phyloP scores from a whole-genome alignment of 2,329 filamentous ascomycete species.

The Calonectria crousiana region DNA sequence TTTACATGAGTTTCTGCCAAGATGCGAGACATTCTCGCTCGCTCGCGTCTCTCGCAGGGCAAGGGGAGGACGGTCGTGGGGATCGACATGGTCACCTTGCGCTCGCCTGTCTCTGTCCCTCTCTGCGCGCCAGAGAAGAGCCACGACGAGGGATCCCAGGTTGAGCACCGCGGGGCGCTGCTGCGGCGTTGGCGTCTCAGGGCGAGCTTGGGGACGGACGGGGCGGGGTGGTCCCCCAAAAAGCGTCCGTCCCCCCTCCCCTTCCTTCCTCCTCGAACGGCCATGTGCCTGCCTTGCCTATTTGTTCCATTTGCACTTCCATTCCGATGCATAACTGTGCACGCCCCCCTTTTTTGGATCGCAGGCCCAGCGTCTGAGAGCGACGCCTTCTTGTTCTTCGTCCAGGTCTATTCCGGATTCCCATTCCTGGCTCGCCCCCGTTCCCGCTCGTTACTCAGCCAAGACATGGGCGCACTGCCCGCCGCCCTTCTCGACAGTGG shows the following conservation, averaged over 20 bases:
- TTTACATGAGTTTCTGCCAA: background rate
- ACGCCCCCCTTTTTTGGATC: background rate
- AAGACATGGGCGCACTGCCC: background rate
- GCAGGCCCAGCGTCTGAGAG: background rate
- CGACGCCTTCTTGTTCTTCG: background rate
- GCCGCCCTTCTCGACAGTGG: conserved; percentile 2
- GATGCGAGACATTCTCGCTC: conserved; percentile 19
- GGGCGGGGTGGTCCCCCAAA: background rate
- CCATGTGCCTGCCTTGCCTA: background rate
- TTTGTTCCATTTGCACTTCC: conserved; percentile 2
- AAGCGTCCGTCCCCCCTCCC: background rate
- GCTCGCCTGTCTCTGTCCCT: background rate
- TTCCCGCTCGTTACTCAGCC: conserved; percentile 5
- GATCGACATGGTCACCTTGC: background rate
- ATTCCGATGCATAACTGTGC: conserved; percentile 4
- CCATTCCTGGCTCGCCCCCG: background rate
- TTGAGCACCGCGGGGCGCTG: background rate
- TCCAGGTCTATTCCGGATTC: background rate
- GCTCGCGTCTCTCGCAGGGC: background rate
- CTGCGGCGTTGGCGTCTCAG: conserved; percentile 4
- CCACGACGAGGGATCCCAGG: background rate
- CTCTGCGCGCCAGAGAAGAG: background rate
- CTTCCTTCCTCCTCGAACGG: background rate
- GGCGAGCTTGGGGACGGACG: background rate
- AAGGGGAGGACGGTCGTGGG: background rate